Percentiles rank a stretch among this genome's conserved stretches.
Conservation (phyloP, 169 alveolate species). For the Ichthyophthirius multifiliis region DNA sequence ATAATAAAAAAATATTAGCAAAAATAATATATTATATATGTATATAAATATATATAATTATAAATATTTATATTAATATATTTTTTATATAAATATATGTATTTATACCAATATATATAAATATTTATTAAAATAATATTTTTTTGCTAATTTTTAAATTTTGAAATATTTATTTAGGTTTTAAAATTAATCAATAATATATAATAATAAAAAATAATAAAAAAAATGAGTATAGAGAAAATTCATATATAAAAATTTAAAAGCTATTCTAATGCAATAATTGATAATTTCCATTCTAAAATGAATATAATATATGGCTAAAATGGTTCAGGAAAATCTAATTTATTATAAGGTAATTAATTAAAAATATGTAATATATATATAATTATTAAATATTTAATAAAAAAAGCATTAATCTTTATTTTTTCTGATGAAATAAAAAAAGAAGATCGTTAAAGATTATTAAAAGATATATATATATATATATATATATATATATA, state of each 20-base stretch:
- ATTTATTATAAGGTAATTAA: background rate
- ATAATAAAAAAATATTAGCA: no score
- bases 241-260: background rate
- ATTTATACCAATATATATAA: no score
- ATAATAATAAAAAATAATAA: no score
- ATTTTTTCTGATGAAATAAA: background rate
- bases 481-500: background rate
- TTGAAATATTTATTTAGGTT: no score
- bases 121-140: no score
- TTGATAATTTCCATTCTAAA: background rate
- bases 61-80: no score
- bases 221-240: background rate
- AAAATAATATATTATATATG: no score
- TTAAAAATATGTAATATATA: background rate
- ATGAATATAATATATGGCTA: background rate
- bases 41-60: no score
- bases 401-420: background rate
- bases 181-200: no score
- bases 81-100: no score
- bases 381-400: background rate
- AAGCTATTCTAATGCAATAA: background rate
- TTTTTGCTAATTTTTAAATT: no score
- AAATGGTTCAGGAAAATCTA: conserved; percentile 6
- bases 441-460: background rate
- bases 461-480: background rate